phyloP scores from a whole-genome alignment of 2,329 filamentous ascomycete genomes.

The Colletotrichum coccodes region DNA sequence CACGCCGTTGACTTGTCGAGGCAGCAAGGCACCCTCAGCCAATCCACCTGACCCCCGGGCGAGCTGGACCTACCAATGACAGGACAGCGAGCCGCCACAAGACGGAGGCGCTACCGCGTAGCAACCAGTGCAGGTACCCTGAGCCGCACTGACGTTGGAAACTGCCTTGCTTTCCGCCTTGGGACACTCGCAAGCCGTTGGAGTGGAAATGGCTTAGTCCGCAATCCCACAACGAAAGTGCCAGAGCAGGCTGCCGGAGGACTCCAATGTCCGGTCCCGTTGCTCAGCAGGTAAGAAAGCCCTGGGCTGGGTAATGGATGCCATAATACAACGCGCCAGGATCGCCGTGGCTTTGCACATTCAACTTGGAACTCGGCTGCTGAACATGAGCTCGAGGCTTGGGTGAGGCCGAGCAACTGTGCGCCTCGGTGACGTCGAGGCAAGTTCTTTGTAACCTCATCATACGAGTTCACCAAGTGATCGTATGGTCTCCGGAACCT shows the following conservation, averaged over 20 bases:
- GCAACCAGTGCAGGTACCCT: not conserved
- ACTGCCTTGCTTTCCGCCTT: slow-evolving; percentile 1
- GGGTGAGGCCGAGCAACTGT: not conserved
- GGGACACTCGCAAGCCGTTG: not conserved
- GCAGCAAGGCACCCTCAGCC: slow-evolving; percentile 24
- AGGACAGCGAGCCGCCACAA: slow-evolving; percentile 17
- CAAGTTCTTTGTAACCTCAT: not conserved
- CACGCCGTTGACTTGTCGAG: not conserved
- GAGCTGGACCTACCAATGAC: slow-evolving; percentile 8
- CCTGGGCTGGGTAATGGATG: not conserved
- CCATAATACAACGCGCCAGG: not conserved
- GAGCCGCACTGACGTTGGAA: not conserved
- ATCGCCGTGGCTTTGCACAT: not conserved
- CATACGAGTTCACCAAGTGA: not conserved
- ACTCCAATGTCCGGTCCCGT: not conserved
- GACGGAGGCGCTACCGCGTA: not conserved
- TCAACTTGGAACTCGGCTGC: not conserved
- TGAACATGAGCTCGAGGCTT: not conserved
- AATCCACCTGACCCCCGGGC: not conserved
- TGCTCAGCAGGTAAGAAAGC: not conserved
- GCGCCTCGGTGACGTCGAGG: not conserved
- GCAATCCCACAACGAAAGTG: not conserved
- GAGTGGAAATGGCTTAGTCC: not conserved
- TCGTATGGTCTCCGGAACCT: not conserved
- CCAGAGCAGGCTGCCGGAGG: not conserved